Evolutionary conservation across 225 moss, liverwort and hornwort species (phyloP), one percentile per base, ranked within the genome.

Genomic region (Takakia lepidozioides): DNA sequence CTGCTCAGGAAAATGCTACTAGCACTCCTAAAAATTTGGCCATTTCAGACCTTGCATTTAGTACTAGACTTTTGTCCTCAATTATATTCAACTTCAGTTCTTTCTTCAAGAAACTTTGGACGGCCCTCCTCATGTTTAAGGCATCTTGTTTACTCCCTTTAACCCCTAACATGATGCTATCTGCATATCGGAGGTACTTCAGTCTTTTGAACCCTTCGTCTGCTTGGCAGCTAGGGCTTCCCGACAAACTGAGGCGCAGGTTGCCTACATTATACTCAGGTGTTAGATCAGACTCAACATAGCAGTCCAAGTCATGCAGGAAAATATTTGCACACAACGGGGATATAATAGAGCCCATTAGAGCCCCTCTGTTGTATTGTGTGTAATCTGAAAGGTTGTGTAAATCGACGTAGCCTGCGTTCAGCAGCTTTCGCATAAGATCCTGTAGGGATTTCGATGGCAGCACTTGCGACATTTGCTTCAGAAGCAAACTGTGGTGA

Each of bases 331-430:
- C 67, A 35, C 75, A 76, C 19, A 81, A 49, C 1, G 75, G 75
- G 19, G 75, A 81, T 27, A 81, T 52, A 22, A 81, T 68, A 1
- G 81, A 76, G 23, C 81, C 81, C 42, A 51, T 43, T 0, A 81
- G 67, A 0, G 61, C 47, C 43, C 63, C 52, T 10, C 58, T 76
- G 53, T 72, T 49, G 50, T 81, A 81, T 40, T 62, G 68, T 7
- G 81, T 67, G 19, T 76, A 58, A 13, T 81, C 72, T 4, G 75
- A 72, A 47, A 81, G 68, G 46, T 81, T 76, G 50, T 81, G 70
- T 22, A 81, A 52, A 53, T 81, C 80, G 2, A 81, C 75, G 32
- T 81, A 81, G 8, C 80, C 80, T 10, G 75, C 75, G 27, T 81
- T 81, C 7, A 81, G 64, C 30, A 81, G 71, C 55, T 81, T 81